Percentiles rank a stretch among this genome's conserved stretches.
These are phyloP conservation scores for Holtermannia corniformis DNA, from an alignment of 768 basidiomycete genomes.

Conservation along the genomic window DNA sequence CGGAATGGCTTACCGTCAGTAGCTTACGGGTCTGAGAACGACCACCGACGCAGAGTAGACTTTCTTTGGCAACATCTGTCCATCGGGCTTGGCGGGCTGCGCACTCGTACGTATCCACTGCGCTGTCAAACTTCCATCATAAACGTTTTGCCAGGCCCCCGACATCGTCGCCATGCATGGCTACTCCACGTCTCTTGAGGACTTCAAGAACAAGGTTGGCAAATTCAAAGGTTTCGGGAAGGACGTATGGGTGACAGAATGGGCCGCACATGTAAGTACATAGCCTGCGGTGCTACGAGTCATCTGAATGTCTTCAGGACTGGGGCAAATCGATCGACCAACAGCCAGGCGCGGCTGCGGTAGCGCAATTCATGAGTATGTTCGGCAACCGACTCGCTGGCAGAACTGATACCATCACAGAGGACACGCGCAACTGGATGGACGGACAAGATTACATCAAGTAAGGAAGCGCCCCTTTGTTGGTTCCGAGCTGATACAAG, in stretches of 20 bases:
- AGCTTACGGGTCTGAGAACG: no score
- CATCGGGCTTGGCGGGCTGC: background rate
- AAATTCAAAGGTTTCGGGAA: background rate
- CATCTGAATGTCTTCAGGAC: background rate
- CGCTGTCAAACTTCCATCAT: no score
- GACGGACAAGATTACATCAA: background rate
- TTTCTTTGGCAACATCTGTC: background rate
- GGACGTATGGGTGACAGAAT: background rate
- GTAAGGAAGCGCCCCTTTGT: background rate
- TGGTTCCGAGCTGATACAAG: background rate
- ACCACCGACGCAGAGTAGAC: no score
- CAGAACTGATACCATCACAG: background rate
- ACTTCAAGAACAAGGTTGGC: background rate
- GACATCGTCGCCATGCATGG: background rate
- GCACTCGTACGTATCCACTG: background rate
- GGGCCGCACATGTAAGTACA: background rate
- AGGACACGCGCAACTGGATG: background rate
- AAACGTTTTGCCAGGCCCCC: background rate
- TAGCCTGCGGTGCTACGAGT: background rate
- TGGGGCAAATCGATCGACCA: background rate
- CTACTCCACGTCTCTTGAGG: background rate
- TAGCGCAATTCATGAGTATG: background rate
- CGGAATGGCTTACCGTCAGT: background rate
- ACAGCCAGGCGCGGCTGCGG: background rate
- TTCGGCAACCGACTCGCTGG: background rate